Evolutionary conservation across 2,329 filamentous ascomycete genomes (phyloP), one percentile per base, ranked within the genome.

Genomic region (Metarhizium guizhouense): DNA sequence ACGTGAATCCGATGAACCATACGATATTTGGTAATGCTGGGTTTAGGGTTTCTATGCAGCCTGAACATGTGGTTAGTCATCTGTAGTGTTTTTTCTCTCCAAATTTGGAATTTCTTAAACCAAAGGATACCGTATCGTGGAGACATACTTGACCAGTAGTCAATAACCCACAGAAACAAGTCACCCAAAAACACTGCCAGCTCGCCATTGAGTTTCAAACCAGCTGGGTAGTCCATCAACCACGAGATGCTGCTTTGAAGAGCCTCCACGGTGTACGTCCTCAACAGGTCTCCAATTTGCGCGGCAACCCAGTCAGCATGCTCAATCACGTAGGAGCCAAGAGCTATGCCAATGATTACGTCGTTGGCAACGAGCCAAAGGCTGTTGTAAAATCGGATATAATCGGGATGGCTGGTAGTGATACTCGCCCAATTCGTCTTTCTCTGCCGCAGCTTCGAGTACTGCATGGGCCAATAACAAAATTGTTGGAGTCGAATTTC

Each of bases 331-430:
- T 96, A 99, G 1, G 91, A 95, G 0, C 94, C 95, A 7, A 99
- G 74, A 1, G 94, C 94, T 62, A 99, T 96, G 30, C 94, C 95
- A 57, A 99, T 97, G 61, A 99, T 99, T 50, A 99, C 88, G 73
- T 99, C 94, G 73, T 99, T 99, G 34, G 92, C 92, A 25, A 99
- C 94, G 8, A 99, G 87, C 94, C 94, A 99, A 4, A 99, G 76
- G 65, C 91, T 96, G 70, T 99, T 99, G 74, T 97, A 99, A 72
- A 99, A 99, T 16, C 94, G 87, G 62, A 99, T 99, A 69, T 99
- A 99, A 70, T 99, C 94, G 0, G 93, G 90, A 70, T 99, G 93
- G 64, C 87, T 96, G 51, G 87, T 94, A 0, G 92, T 96, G 55
- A 97, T 88, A 68, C 93, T 97, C 57, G 91, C 89, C 93, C 94